Base-by-base conservation (phyloP, 129 eudicot species). In the Lonicera japonica region DNA sequence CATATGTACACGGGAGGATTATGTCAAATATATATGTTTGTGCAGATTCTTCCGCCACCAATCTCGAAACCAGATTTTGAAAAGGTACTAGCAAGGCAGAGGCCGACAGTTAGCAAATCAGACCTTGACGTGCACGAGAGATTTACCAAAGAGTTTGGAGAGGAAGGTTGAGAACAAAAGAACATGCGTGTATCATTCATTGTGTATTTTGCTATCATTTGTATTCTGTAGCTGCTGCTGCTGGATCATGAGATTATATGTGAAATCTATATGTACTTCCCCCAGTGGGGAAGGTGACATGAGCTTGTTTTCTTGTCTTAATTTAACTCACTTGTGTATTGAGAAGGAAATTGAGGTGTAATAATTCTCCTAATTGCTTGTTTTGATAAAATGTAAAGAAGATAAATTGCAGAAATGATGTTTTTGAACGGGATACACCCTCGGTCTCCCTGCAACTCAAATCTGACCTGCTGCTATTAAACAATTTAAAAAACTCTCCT, bases 41-140 rank as follows among this genome's bases (percentile, higher is more conserved):
- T 85, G 72, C 83, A 92, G 99, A 92, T 92, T 20, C 68, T 70
- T 61, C 99, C 99, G n/a, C 99, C 99, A 5, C 99, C 99, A 2
- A 92, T 92, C 52, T 59, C 84, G 11, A 85, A 79, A 73, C 75
- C 76, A 4, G 99, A 92, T 64, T 92, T 92, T 45, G 96, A 92
- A 18, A 87, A 88, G 74, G 99, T 92, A 62, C 81, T 92, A 3
- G 91, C 87, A 1, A 80, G 92, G 65, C 99, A 92, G 73, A 88
- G 77, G 80, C 99, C 99, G 47, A 92, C 99, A 11, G 99, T 92
- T 61, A 92, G 99, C 85, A 92, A 92, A 85, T 38, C 86, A 23
- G 99, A 92, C 70, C 99, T 92, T 11, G 99, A 87, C 47, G 88
- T 87, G 54, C 98, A 91, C 22, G 98, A 92, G 77, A 77, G 89